Evolutionary conservation across 129 eudicot species (phyloP), one percentile per base, ranked within the genome.

Genomic region (Flaveria linearis): DNA sequence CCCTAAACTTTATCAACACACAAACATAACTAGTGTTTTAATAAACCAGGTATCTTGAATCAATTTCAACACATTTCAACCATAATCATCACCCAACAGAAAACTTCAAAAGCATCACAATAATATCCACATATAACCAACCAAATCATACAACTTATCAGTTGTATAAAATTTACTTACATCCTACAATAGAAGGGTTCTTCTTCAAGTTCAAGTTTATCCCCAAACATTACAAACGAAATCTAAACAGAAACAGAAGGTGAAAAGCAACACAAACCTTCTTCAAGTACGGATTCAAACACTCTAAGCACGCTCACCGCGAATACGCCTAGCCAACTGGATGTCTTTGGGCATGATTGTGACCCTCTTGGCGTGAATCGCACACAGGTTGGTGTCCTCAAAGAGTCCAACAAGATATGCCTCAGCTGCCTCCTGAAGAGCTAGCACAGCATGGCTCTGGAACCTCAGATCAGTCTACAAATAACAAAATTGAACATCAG

Each of bases 271-370:
- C 50, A 68, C 55, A 56, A 28, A 77, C 49, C 47, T 68, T 43
- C 68, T 9, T 30, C 39, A 7, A 36, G 17, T 23, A 62, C 4
- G 9, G 16, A 63, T 7, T 51, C 68, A 16, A 50, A 42, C 65
- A 78, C 20, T 72, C 74, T 88, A 92, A 79, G 98, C 98, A 83
- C 98, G 93, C 73, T 92, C 98, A 0, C 98, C 98, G 61, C 98
- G 85, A 80, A 92, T 89, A 75, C 96, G 89, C 83, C 98, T 82
- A 4, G 98, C 98, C 58, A 92, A 81, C 82, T 90, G 96, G 68
- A 92, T 92, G 74, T 92, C 98, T 73, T 92, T 92, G 41, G 97
- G 97, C 97, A 92, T 92, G 82, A 87, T 92, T 25, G 97, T 92
- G 13, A 89, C 96, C 80, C 96, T 86, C 90, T 92, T 92, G 50